phyloP scores from a whole-genome alignment of 2,329 filamentous ascomycete genomes.

The Blastomyces parvus region DNA sequence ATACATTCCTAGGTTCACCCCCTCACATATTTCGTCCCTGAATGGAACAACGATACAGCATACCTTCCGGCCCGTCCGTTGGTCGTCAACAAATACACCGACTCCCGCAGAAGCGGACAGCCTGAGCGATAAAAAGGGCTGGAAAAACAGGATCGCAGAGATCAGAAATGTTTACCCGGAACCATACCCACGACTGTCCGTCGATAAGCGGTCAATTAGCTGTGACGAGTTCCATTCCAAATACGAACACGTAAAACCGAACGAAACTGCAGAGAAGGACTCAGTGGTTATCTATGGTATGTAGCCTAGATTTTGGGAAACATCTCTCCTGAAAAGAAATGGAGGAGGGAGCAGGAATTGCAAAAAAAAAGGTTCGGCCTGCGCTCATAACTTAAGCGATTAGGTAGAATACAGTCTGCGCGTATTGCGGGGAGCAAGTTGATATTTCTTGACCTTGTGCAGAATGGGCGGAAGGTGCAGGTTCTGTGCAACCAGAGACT shows the following conservation, averaged over 20 bases:
- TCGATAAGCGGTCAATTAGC: constrained; percentile 24
- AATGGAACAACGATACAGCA: not conserved
- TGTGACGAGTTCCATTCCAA: constrained; percentile 30
- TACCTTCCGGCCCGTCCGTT: not conserved
- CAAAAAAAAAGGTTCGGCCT: constrained; percentile 14
- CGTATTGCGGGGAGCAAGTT: constrained; percentile 67
- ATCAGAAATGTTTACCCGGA: constrained; percentile 27
- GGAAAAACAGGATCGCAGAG: constrained; percentile 31
- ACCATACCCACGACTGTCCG: constrained; percentile 32
- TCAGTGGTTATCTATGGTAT: constrained; percentile 37
- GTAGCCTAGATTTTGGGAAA: constrained; percentile 15
- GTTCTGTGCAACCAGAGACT: constrained; percentile 59
- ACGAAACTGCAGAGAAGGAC: constrained; percentile 33
- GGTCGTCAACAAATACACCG: constrained; percentile 1
- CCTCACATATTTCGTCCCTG: not conserved
- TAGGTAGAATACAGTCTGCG: constrained; percentile 65
- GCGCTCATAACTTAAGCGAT: constrained; percentile 31
- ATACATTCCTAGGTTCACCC: not conserved
- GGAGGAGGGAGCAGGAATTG: not conserved
- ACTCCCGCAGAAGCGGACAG: not conserved
- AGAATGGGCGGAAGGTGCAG: constrained; percentile 65
- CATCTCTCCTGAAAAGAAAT: not conserved
- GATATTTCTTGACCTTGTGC: constrained; percentile 70
- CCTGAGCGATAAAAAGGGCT: constrained; percentile 25
- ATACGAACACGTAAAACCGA: constrained; percentile 30